Evolutionary conservation across 1,284 basidiomycete genomes (phyloP).

Genomic region (Moniliophthora roreri): DNA sequence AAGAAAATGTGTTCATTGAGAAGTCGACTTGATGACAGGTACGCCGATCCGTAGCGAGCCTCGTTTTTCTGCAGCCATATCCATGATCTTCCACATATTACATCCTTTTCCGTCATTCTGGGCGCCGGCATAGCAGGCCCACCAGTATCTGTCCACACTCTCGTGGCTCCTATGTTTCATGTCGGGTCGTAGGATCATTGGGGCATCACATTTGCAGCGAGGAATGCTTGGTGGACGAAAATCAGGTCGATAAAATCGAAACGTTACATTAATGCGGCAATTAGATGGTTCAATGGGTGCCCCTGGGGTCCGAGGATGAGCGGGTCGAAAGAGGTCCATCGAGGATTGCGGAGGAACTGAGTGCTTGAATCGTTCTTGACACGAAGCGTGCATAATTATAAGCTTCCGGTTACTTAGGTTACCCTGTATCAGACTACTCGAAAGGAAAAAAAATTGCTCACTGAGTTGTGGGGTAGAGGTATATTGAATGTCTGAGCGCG

Average conservation of each 20-base stretch:
- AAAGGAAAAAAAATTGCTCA: slow-evolving; percentile 32
- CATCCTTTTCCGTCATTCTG: slow-evolving; percentile 87
- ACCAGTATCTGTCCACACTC: slow-evolving; percentile 71
- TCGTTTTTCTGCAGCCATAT: slow-evolving; percentile 73
- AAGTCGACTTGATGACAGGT: too few species aligned
- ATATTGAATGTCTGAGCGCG: slow-evolving; percentile 81
- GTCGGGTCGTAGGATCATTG: slow-evolving; percentile 75
- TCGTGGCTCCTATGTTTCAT: slow-evolving; percentile 66
- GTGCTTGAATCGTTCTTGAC: slow-evolving; percentile 89
- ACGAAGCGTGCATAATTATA: slow-evolving; percentile 90
- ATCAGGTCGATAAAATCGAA: slow-evolving; percentile 86
- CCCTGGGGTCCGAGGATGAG: slow-evolving; percentile 45
- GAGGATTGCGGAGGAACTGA: slow-evolving; percentile 74
- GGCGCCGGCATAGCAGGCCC: slow-evolving; percentile 82
- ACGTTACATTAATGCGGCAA: slow-evolving; percentile 86
- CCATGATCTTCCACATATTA: slow-evolving; percentile 78
- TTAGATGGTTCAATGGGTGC: slow-evolving; percentile 50
- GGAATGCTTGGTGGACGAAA: slow-evolving; percentile 72
- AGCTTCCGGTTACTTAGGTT: slow-evolving; percentile 42
- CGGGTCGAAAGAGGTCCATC: slow-evolving; percentile 76
- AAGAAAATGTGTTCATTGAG: too few species aligned
- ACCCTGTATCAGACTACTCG: slow-evolving; percentile 2
- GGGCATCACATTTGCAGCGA: slow-evolving; percentile 78
- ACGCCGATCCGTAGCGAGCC: slow-evolving; percentile 34
- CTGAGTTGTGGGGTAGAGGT: slow-evolving; percentile 81